Base-by-base conservation (phyloP, 352 stramenopile genomes). In the Blastocystis sp. region DNA sequence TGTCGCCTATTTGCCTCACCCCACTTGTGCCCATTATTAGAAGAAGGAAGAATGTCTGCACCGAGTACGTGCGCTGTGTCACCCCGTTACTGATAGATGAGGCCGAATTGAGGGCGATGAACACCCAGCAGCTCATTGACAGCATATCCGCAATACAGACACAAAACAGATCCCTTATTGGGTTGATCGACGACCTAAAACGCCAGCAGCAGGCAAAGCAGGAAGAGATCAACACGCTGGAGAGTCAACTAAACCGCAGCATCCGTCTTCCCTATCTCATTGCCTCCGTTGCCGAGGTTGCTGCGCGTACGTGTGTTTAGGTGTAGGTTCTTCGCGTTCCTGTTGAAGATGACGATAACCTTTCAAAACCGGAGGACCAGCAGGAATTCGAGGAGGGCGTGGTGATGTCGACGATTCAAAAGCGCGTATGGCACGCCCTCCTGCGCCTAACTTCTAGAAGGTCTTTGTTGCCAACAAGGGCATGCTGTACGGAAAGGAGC, bases 401-500 rank as follows among this genome's bases (percentile, higher is more conserved):
- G 24, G 70, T 89, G 33, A 80, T 89, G 79, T 65, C 26, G 3
- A 89, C 79, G 59, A 89, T 80, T 80, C 63, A 89, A 80, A 89
- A 65, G 33, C 70, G 66, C 31, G 79, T 89, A 60, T 12, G 31
- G 4, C 4, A 6, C 63, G 41, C 10, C 26, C 10, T 21, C 3
- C 10, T 69, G 61, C 29, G 6, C 66, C 2, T 26, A 62, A 55
- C 31, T 39, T 12, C 50, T 89, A 89, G 67, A 80, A 80, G 79
- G 63, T 89, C 2, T 89, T 89, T 62, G 63, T 89, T 60, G 63
- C 96, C 9, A 96, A 99, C 41, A 97, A 97, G n/a, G 97, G 97
- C 16, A 95, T 99, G 26, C 95, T 99, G 21, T 67, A 81, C 21
- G 94, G 95, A 29, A 92, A 97, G 4, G 94, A 97, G 88, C 92